Evolutionary conservation across 805 yeast species (phyloP).

Genomic region (Isabelozyma gotoi): DNA sequence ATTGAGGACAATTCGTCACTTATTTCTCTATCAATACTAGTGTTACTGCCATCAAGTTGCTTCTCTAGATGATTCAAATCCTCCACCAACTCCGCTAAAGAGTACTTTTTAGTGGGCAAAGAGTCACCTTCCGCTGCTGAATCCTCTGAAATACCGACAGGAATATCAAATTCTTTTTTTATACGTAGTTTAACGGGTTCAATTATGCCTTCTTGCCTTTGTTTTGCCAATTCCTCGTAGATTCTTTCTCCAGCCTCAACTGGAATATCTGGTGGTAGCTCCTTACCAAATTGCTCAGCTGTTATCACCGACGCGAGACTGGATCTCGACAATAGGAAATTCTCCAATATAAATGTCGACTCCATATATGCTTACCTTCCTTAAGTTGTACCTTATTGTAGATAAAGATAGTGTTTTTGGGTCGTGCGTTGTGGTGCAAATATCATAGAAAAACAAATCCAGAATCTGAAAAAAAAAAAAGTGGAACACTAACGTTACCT

Average conservation of each 20-base stretch:
- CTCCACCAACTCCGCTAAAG: conserved; percentile 10
- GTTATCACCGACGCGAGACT: conserved; percentile 14
- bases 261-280: conserved; percentile 11
- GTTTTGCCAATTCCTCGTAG: conserved; percentile 11
- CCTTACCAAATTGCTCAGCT: conserved; percentile 16
- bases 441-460: neutral
- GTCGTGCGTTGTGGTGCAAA: neutral
- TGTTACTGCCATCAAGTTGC: conserved; percentile 21
- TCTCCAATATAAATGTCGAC: conserved; percentile 16
- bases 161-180: conserved; percentile 19
- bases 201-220: conserved; percentile 5
- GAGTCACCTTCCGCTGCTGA: neutral
- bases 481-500: neutral
- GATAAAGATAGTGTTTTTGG: too few species aligned
- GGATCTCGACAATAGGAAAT: conserved; percentile 17
- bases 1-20: conserved; percentile 13
- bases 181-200: conserved; percentile 10
- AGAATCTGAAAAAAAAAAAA: neutral
- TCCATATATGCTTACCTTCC: conserved; percentile 13
- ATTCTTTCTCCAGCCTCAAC: conserved; percentile 5
- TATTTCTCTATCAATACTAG: conserved; percentile 13
- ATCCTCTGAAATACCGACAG: conserved; percentile 10
- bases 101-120: conserved; percentile 2
- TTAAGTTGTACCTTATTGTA: neutral
- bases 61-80: conserved; percentile 24